Evolutionary conservation across 2,329 filamentous ascomycete genomes (phyloP), one percentile per base, ranked within the genome.

Genomic region (Aspergillus cejpii): DNA sequence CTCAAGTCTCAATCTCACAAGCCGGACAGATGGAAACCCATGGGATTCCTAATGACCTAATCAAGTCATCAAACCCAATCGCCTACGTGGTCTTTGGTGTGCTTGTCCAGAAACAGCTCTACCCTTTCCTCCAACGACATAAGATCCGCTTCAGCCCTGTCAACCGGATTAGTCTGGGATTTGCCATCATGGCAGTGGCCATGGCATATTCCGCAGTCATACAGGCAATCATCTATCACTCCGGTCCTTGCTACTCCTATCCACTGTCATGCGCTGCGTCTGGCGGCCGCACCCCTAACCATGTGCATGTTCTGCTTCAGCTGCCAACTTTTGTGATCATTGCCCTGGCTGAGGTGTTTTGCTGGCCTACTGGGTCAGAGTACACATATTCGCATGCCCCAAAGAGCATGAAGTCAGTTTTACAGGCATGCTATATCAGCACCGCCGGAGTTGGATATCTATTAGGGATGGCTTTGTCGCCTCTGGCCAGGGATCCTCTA

Each of bases 51-150:
- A 84, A 84, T 57, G 81, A 85, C 57, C 64, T 84, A 6, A 65
- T 84, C 20, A 65, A 70, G 43, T 77, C 81, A 59, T 69, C 83
- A 47, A 79, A 83, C 54, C 74, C 79, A 0, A 63, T 84, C 28
- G 71, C 74, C 20, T 77, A 82, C 47, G 74, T 84, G 48, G 63
- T 83, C n/a, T 66, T 76, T 39, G 73, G 77, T 2, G 76, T 75
- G 0, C 60, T 81, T 37, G 70, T 78, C 59, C 54, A 60, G 24
- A 53, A 76, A 2, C 36, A 74, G 14, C 48, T 84, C n/a, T 84
- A 84, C 52, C 80, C 80, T 0, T 59, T 70, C 17, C 69, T 84
- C 5, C 69, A 72, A 43, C 74, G 69, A 45, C 53, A 59, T 17
- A 68, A 70, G 12, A 75, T 83, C 55, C 67, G 68, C 33, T 81